These are phyloP conservation scores for Albugo laibachii DNA, from an alignment of 352 stramenopile genomes.

Conservation along the genomic window DNA sequence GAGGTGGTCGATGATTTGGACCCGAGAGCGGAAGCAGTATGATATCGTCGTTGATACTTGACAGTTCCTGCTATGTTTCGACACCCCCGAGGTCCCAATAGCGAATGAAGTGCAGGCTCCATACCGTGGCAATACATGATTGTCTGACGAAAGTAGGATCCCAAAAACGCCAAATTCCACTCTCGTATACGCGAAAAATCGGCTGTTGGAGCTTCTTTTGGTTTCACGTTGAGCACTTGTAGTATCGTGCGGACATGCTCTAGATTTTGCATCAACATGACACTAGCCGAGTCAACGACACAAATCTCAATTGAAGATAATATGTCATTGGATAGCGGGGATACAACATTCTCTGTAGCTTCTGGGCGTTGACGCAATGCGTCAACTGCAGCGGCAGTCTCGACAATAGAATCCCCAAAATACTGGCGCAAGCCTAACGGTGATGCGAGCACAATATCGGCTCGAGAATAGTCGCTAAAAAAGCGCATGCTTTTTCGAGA, in stretches of 20 bases:
- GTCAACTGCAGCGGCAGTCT: conserved; percentile 9
- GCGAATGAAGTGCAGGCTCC: conserved; percentile 33
- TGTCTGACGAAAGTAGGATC: conserved; percentile 48
- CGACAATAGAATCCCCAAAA: conserved; percentile 40
- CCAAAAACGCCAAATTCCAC: conserved; percentile 51
- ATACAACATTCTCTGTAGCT: conserved; percentile 9
- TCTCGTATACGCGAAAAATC: conserved; percentile 56
- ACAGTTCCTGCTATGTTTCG: conserved; percentile 28
- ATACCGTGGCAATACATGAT: conserved; percentile 42
- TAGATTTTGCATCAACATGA: conserved; percentile 68
- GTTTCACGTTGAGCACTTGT: conserved; percentile 34
- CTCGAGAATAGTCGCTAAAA: conserved; percentile 60
- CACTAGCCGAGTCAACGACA: conserved; percentile 55
- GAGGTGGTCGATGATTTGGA: conserved; percentile 11
- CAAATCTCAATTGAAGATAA: conserved; percentile 64
- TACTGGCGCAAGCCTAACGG: conserved; percentile 45
- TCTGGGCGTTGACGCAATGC: conserved; percentile 5
- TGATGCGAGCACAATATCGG: conserved; percentile 56
- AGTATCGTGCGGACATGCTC: conserved; percentile 49
- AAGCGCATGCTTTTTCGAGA: conserved; percentile 44
- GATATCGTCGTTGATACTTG: conserved; percentile 35
- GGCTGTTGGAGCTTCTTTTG: conserved; percentile 41
- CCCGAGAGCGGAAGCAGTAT: conserved; percentile 8
- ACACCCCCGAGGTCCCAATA: conserved; percentile 29
- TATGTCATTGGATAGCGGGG: conserved; percentile 29